Evolutionary conservation across 176 grass and related monocot species (phyloP).

Genomic region (Tuctoria greenei): DNA sequence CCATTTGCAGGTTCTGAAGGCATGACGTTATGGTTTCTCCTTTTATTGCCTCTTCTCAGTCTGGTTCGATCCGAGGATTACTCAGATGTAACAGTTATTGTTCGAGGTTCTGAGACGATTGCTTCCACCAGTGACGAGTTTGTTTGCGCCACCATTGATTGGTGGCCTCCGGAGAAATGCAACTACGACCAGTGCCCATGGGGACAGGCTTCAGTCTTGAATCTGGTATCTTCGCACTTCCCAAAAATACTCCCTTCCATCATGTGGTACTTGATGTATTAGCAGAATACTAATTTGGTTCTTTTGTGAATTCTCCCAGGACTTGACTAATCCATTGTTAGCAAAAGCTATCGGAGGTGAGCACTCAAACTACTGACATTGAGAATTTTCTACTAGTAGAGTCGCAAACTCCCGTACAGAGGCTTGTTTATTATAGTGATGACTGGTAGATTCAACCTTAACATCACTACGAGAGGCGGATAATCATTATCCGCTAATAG

Average conservation of each 20-base stretch:
- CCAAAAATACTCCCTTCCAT: slow-evolving; percentile 1
- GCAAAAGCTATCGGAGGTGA: slow-evolving; percentile 84
- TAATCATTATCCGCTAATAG: neutral
- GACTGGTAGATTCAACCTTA: neutral
- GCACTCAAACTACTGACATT: neutral
- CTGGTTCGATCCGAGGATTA: slow-evolving; percentile 55
- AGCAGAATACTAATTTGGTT: slow-evolving; percentile 18
- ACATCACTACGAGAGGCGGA: neutral
- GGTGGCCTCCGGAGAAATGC: slow-evolving; percentile 98
- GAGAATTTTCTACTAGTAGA: slow-evolving; percentile 10
- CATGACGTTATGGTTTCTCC: slow-evolving; percentile 45
- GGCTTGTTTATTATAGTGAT: neutral
- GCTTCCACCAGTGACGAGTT: slow-evolving; percentile 72
- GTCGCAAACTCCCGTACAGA: neutral
- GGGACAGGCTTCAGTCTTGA: slow-evolving; percentile 76
- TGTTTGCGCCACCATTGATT: slow-evolving; percentile 91
- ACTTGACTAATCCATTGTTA: slow-evolving; percentile 74
- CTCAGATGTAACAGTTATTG: slow-evolving; percentile 56
- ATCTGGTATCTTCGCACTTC: slow-evolving; percentile 57
- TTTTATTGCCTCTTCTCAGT: slow-evolving; percentile 49
- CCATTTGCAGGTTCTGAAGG: slow-evolving; percentile 38
- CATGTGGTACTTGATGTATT: neutral
- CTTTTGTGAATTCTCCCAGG: slow-evolving; percentile 44
- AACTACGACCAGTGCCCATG: slow-evolving; percentile 95
- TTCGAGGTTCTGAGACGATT: slow-evolving; percentile 63